Conservation (phyloP, 495 filamentous ascomycete species). For the Beverwykella pulmonaria region DNA sequence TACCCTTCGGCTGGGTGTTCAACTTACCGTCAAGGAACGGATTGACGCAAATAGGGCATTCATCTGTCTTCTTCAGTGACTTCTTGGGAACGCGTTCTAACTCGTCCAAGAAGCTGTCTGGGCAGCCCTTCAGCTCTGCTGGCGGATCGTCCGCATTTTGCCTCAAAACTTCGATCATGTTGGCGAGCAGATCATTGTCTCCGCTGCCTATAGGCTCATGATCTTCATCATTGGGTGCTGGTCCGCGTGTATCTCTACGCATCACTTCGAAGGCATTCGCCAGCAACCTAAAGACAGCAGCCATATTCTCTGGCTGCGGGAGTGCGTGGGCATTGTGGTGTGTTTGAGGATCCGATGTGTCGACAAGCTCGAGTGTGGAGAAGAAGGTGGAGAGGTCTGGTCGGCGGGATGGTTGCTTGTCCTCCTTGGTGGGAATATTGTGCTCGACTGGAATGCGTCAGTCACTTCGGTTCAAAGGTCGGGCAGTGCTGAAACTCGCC, state of each 20-base stretch:
- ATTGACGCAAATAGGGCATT: constrained; percentile 86
- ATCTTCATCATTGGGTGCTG: constrained; percentile 16
- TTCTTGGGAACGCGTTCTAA: constrained; percentile 80
- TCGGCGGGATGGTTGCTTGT: constrained; percentile 54
- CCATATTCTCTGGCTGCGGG: constrained; percentile 72
- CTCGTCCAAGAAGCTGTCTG: constrained; percentile 77
- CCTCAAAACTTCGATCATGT: constrained; percentile 66
- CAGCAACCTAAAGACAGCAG: constrained; percentile 62
- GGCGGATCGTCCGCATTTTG: constrained; percentile 67
- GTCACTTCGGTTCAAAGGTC: constrained; percentile 5
- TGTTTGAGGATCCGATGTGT: constrained; percentile 50
- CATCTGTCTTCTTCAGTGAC: constrained; percentile 64
- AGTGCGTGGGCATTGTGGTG: constrained; percentile 64
- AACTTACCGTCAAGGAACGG: constrained; percentile 73
- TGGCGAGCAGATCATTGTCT: constrained; percentile 56
- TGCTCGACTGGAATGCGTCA: constrained; percentile 71
- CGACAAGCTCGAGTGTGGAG: constrained; percentile 69
- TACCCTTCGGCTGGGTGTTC: not conserved
- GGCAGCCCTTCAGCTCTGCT: constrained; percentile 69
- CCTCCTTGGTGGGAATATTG: constrained; percentile 57
- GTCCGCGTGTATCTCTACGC: constrained; percentile 32
- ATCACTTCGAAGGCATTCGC: constrained; percentile 61
- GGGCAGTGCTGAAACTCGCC: constrained; percentile 30
- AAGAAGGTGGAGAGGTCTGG: constrained; percentile 90
- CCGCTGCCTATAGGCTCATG: constrained; percentile 29